Evolutionary conservation across 1,139 yeast genomes (phyloP), one percentile per base, ranked within the genome.

Genomic region (Yamadazyma jaroonii): DNA sequence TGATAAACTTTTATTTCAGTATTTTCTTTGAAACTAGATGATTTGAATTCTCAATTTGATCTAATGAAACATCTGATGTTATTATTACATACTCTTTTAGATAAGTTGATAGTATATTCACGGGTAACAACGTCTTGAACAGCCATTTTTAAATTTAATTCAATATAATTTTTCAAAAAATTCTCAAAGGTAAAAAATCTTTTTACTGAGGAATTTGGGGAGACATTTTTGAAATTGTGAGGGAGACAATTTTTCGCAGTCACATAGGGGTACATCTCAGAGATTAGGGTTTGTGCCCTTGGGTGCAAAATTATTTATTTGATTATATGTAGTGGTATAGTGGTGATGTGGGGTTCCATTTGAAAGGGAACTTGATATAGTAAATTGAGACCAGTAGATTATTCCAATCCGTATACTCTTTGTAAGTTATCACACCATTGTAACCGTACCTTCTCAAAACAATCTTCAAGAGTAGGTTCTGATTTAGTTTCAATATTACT

Each of bases 81-180:
- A 12, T 31, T 9, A 31, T 13, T 47, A 84, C 94, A 74, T 82
- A 87, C 95, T 80, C 97, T 89, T 79, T 89, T 92, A 96, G 89
- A 96, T 77, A 92, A 79, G 90, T 94, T 92, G 77, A 94, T 90
- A 83, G 98, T 94, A 89, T 94, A 94, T 81, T 94, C 99, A 78
- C 99, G 96, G 73, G 98, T 87, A 77, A 94, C 97, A 76, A 89
- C 97, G 92, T 92, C 97, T 80, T 88, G 88, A 74, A 88, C 80
- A 76, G 97, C 97, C 81, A 88, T 85, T 77, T 77, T 79, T 48
- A 49, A 29, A 32, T 36, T 31, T 32, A 28, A 29, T 35, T 27
- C 28, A 30, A 41, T 34, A 13, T 36, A 44, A 40, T 36, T 45
- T 42, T 42, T 44, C 43, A 33, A 27, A 33, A 33, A 33, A 21